Base-by-base conservation (phyloP, 177 flowering plant species). In the Tripterygium wilfordii region DNA sequence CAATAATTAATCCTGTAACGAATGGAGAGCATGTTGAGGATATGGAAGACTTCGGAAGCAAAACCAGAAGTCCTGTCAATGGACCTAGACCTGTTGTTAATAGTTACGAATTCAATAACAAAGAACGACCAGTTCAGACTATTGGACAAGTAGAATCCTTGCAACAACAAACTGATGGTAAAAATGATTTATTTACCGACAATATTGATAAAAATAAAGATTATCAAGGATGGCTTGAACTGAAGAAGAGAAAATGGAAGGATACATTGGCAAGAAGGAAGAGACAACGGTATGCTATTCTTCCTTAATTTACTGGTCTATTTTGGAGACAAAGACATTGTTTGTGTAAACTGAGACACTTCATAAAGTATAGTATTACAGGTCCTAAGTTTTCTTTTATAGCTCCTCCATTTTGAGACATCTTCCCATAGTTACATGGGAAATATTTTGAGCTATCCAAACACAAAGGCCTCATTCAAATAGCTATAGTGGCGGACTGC, bases 151-250 rank as follows among this genome's bases (percentile, higher is more conserved):
- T 48, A 13, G 56, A 49, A 30, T 49, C 65, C 17, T 35, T 19
- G 26, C 48, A 56, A 43, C 48, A 63, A 36, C 63, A 49, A 48
- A 52, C 45, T 53, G 58, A 61, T 66, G 29, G 14, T 16, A 44
- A 53, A 45, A 56, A 63, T 59, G 67, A 7, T 31, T 10, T 30
- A n/a, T 22, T 48, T 26, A 16, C 42, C 19, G 71, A 75, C 42
- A 67, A 62, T 20, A 60, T 89, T 61, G 95, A 94, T 65, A 75
- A 64, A 72, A 74, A 64, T 57, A 68, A 65, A 15, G 97, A 94
- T 69, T 94, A 94, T 72, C 83, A 66, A 32, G 96, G 92, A 48
- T 94, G 99, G 99, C 92, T 94, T 60, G 84, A 77, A 60, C 38
- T 57, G 40, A 85, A 71, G 69, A 94, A 94, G 68, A 74, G 95